A percentile compares a stretch with the other conserved stretches of the same genome.
Conservation (phyloP, 1,139 yeast genomes). For the Kodamaea suecica region DNA sequence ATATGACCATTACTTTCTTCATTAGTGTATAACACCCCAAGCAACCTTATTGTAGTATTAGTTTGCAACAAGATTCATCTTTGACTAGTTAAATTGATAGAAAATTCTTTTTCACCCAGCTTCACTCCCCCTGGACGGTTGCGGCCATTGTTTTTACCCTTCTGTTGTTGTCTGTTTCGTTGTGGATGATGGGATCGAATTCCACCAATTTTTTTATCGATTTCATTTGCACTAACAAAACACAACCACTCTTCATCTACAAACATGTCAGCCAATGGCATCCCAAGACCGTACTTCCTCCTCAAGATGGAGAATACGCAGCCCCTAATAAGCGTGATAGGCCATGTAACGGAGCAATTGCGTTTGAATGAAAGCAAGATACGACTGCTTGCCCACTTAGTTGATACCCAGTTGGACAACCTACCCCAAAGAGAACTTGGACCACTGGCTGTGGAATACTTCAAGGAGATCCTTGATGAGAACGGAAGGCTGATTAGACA, state of each 20-base stretch:
- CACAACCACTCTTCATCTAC: neutral
- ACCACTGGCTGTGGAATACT: neutral
- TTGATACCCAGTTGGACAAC: conserved; percentile 22
- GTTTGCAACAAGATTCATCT: no score
- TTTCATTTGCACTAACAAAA: neutral
- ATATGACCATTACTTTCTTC: no score
- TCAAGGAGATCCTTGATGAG: conserved; percentile 5
- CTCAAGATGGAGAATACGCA: conserved; percentile 39
- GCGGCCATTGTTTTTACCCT: no score
- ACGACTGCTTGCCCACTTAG: conserved; percentile 20
- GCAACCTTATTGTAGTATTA: no score
- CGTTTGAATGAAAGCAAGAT: conserved; percentile 25
- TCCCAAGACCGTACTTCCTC: conserved; percentile 19
- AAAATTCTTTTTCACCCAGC: no score
- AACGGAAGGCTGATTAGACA: neutral
- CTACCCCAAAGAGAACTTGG: conserved; percentile 19
- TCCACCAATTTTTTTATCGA: no score
- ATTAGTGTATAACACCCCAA: no score
- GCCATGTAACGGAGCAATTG: conserved; percentile 23
- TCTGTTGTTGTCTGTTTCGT: no score
- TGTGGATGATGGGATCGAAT: no score
- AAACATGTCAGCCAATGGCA: neutral
- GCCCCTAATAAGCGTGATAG: conserved; percentile 27
- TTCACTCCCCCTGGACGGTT: no score
- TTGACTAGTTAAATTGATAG: no score